Conservation (phyloP, 139 green algal species). For the Chlorella sp. region DNA sequence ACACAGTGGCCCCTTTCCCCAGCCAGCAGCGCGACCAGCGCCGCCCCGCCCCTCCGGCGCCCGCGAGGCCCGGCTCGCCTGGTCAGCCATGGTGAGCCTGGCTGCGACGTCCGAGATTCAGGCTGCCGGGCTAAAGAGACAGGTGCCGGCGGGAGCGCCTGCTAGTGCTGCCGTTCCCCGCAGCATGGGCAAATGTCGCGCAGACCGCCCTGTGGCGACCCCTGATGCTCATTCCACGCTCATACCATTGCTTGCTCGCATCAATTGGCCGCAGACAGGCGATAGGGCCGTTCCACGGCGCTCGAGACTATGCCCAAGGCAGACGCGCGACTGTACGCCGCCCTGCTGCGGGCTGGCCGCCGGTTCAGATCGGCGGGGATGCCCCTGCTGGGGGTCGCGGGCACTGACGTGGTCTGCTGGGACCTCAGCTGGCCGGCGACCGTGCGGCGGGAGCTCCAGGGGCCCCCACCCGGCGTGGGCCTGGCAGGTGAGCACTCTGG, state of each 20-base stretch:
- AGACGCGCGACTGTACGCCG: slow-evolving; percentile 24
- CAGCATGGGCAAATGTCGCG: neutral
- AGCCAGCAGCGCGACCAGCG: neutral
- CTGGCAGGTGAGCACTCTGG: neutral
- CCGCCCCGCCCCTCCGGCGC: neutral
- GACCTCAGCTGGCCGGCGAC: neutral
- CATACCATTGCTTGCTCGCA: neutral
- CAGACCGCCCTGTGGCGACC: no score
- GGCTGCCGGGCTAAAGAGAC: slow-evolving; percentile 18
- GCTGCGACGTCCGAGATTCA: neutral
- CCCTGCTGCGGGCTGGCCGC: neutral
- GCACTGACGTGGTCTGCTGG: neutral
- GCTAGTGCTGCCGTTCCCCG: no score
- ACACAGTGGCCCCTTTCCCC: no score
- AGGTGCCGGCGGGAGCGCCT: neutral
- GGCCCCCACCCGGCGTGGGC: neutral
- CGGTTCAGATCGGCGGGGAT: slow-evolving; percentile 13
- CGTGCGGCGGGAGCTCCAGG: neutral
- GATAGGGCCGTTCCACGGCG: no score
- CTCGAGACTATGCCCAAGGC: neutral
- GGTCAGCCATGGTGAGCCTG: slow-evolving; percentile 45
- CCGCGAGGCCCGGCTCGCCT: slow-evolving; percentile 11
- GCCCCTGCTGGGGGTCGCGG: slow-evolving; percentile 23
- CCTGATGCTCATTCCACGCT: no score
- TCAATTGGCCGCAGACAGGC: neutral